Percentiles rank a stretch among this genome's conserved stretches.
These are phyloP conservation scores for Ilyonectria destructans DNA, from an alignment of 2,329 filamentous ascomycete species.

Conservation along the genomic window DNA sequence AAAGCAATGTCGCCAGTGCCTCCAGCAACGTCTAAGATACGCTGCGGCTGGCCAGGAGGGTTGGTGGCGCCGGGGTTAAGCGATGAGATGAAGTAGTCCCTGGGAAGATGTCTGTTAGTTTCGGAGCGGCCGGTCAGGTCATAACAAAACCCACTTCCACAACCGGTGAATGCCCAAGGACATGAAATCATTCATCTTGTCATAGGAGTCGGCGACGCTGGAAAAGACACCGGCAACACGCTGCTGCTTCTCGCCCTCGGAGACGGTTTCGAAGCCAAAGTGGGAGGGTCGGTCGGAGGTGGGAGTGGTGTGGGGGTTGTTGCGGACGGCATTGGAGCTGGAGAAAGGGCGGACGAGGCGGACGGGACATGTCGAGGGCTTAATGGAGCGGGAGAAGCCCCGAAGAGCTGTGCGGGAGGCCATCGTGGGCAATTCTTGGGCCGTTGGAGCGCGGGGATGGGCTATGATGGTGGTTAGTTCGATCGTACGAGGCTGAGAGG, in stretches of 20 bases:
- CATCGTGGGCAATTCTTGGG: conserved; percentile 44
- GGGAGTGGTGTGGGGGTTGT: conserved; percentile 45
- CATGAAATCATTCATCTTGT: conserved; percentile 99
- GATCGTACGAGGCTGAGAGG: conserved; percentile 50
- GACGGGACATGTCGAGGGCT: conserved; percentile 34
- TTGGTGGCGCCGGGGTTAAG: conserved; percentile 84
- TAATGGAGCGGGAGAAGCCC: conserved; percentile 47
- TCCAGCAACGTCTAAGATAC: conserved; percentile 96
- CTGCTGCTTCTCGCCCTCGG: conserved; percentile 81
- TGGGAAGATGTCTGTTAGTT: conserved; percentile 48
- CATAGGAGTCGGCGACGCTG: conserved; percentile 94
- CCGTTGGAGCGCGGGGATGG: conserved; percentile 30
- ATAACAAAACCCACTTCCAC: conserved; percentile 78
- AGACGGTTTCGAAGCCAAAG: conserved; percentile 91
- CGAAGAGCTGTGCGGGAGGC: conserved; percentile 51
- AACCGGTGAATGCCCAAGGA: conserved; percentile 96
- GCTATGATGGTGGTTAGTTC: conserved; percentile 43
- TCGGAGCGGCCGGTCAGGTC: not conserved
- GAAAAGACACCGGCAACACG: conserved; percentile 91
- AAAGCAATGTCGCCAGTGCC: conserved; percentile 99
- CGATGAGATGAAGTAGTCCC: conserved; percentile 92
- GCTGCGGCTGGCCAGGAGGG: conserved; percentile 64
- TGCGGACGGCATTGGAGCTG: conserved; percentile 47
- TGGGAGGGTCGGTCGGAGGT: conserved; percentile 78
- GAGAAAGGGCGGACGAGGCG: conserved; percentile 49